Percentiles rank a stretch among this genome's conserved stretches.
Evolutionary conservation across 1,284 basidiomycete genomes (phyloP).

Genomic region (Trichosporon asahii): DNA sequence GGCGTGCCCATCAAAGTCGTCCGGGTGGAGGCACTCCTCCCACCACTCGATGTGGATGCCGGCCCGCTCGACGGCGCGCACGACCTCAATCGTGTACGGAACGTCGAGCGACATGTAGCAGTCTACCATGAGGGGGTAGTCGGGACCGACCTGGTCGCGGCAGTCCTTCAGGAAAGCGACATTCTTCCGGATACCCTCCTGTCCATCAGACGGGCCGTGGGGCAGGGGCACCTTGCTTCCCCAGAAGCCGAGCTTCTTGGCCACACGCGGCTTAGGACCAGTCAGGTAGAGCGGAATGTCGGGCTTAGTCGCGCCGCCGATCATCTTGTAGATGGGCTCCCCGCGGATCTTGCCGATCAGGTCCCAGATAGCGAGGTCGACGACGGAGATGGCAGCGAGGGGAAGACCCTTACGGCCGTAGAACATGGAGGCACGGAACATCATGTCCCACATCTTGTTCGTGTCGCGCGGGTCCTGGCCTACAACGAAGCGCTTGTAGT

Average conservation of each 20-base stretch:
- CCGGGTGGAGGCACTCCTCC: conserved; percentile 58
- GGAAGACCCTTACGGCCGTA: conserved; percentile 58
- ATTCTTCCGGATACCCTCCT: conserved; percentile 56
- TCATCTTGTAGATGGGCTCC: conserved; percentile 60
- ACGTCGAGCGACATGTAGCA: conserved; percentile 56
- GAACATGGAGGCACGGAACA: conserved; percentile 55
- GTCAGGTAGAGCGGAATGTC: conserved; percentile 58
- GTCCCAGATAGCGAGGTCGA: conserved; percentile 58
- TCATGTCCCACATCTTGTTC: conserved; percentile 56
- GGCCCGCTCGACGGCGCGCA: conserved; percentile 52
- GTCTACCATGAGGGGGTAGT: conserved; percentile 58
- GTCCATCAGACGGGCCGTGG: conserved; percentile 55
- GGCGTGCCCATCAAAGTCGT: conserved; percentile 55
- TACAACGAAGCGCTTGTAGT: conserved; percentile 57
- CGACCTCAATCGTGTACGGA: conserved; percentile 56
- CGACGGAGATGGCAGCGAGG: conserved; percentile 57
- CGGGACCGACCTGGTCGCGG: conserved; percentile 52
- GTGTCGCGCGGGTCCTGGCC: conserved; percentile 57
- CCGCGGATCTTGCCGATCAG: conserved; percentile 57
- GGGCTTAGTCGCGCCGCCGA: conserved; percentile 57
- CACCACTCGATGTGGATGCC: conserved; percentile 57
- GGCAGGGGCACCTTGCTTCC: conserved; percentile 57
- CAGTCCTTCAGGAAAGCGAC: conserved; percentile 55
- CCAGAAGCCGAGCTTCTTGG: conserved; percentile 58
- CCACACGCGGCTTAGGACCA: conserved; percentile 54